Evolutionary conservation across 495 filamentous ascomycete species (phyloP).

Genomic region (Xylaria venustula): DNA sequence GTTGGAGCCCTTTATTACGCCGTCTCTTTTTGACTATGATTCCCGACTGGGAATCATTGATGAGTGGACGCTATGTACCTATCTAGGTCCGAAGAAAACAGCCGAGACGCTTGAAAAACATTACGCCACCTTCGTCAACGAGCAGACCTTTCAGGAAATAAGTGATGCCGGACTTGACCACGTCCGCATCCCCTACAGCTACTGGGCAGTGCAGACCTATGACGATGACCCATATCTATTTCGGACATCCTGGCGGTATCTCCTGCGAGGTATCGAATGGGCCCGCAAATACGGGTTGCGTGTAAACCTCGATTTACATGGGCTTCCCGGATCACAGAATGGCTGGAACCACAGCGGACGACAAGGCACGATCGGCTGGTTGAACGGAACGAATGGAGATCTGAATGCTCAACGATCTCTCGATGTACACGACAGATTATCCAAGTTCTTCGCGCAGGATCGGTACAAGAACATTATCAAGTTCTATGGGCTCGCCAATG

Average conservation of each 20-base stretch:
- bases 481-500: slow-evolving; percentile 85
- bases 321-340: slow-evolving; percentile 79
- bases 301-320: slow-evolving; percentile 93
- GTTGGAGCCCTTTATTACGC: slow-evolving; percentile 92
- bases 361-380: slow-evolving; percentile 70
- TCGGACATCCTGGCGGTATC: slow-evolving; percentile 88
- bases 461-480: slow-evolving; percentile 81
- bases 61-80: slow-evolving; percentile 74
- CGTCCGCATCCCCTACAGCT: slow-evolving; percentile 89
- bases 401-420: slow-evolving; percentile 71
- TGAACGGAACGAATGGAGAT: slow-evolving; percentile 69
- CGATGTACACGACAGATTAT: slow-evolving; percentile 77
- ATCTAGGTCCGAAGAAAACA: slow-evolving; percentile 63
- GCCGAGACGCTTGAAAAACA: slow-evolving; percentile 76
- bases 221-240: slow-evolving; percentile 85
- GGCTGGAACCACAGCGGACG: slow-evolving; percentile 88
- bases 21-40: slow-evolving; percentile 81
- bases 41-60: slow-evolving; percentile 68
- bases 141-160: slow-evolving; percentile 81
- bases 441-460: slow-evolving; percentile 80
- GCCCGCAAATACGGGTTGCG: slow-evolving; percentile 89
- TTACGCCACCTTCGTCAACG: slow-evolving; percentile 83
- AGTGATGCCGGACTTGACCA: slow-evolving; percentile 89
- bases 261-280: slow-evolving; percentile 89
- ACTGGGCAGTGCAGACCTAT: slow-evolving; percentile 91